Evolutionary conservation across 192 early-diverging fungal genomes (phyloP).

Genomic region (Coemansia sp.): DNA sequence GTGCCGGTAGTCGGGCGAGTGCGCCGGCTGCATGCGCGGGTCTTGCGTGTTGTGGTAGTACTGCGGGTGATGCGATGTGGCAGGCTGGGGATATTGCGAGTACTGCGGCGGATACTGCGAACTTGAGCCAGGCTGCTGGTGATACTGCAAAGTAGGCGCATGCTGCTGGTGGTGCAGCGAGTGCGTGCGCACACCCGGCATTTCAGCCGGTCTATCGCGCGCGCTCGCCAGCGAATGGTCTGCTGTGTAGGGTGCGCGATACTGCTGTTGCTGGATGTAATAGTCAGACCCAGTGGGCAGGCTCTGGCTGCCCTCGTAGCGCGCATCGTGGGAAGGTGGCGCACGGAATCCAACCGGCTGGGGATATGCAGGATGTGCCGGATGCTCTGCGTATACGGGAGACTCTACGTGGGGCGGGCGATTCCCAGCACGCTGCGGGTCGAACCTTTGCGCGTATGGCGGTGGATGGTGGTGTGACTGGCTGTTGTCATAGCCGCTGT

Average conservation of each 20-base stretch:
- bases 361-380: background rate
- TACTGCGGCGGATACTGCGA: background rate
- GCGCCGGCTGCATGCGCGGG: background rate
- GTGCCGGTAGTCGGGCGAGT: background rate
- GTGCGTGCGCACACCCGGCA: background rate
- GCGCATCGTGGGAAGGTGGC: background rate
- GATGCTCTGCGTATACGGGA: background rate
- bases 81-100: background rate
- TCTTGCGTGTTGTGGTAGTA: background rate
- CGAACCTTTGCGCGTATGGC: background rate
- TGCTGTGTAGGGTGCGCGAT: background rate
- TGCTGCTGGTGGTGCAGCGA: background rate
- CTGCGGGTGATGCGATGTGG: background rate
- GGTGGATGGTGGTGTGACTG: background rate
- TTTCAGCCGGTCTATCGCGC: background rate
- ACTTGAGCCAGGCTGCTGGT: background rate
- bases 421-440: background rate
- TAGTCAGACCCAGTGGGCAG: background rate
- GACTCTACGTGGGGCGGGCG: background rate
- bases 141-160: background rate
- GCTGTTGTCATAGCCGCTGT: background rate
- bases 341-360: background rate
- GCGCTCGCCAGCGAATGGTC: conserved; percentile 1
- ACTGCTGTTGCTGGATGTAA: conserved; percentile 3
- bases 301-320: background rate